These are phyloP conservation scores for Xylariomycetidae sp. DNA, from an alignment of 2,329 filamentous ascomycete genomes.

Conservation along the genomic window DNA sequence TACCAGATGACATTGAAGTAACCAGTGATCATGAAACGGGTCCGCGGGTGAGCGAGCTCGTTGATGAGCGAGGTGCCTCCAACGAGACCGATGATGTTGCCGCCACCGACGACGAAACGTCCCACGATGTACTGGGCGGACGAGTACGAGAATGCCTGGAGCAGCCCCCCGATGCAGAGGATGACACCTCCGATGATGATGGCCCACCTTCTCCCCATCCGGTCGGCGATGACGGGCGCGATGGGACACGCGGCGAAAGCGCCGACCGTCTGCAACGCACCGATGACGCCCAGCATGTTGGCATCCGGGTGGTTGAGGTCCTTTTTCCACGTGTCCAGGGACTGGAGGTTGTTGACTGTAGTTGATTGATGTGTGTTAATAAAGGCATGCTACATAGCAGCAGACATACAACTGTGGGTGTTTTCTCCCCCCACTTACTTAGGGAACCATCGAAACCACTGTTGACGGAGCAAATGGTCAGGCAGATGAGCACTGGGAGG, in stretches of 20 bases:
- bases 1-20: conserved; percentile 20
- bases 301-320: conserved; percentile 35
- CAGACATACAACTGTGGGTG: neutral
- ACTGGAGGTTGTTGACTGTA: conserved; percentile 35
- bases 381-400: too few relatives aligned
- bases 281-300: conserved; percentile 33
- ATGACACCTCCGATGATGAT: conserved; percentile 28
- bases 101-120: conserved; percentile 22
- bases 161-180: conserved; percentile 21
- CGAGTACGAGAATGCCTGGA: conserved; percentile 18
- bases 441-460: conserved; percentile 1
- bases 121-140: conserved; percentile 19
- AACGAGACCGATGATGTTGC: conserved; percentile 17
- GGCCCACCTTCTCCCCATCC: conserved; percentile 31
- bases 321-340: conserved; percentile 34
- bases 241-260: conserved; percentile 33
- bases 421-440: conserved; percentile 1
- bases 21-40: conserved; percentile 18
- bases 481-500: neutral
- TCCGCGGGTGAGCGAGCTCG: conserved; percentile 24
- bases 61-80: conserved; percentile 22
- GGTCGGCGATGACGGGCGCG: conserved; percentile 32
- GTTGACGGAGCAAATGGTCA: conserved; percentile 1
- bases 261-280: conserved; percentile 33
- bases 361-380: too few relatives aligned